A percentile compares a stretch with the other conserved stretches of the same genome.
phyloP scores from a whole-genome alignment of 768 basidiomycete genomes.

The Omphalotus guepiniiformis region DNA sequence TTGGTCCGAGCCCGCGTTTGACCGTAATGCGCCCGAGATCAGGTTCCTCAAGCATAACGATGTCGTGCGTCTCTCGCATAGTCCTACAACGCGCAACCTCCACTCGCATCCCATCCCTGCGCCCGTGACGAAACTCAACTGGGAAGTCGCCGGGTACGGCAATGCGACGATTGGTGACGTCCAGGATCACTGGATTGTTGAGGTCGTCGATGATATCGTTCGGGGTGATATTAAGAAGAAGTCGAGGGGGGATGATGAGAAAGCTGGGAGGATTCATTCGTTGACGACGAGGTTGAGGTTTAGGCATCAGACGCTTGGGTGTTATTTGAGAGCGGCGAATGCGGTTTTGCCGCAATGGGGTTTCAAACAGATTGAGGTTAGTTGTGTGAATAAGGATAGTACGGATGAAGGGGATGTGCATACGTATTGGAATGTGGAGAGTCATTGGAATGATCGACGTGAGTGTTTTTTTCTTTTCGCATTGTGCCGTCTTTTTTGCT shows the following conservation, averaged over 20 bases:
- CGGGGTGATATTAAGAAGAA: conserved; percentile 8
- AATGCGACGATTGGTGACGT: conserved; percentile 83
- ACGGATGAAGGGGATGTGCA: conserved; percentile 62
- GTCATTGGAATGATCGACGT: conserved; percentile 95
- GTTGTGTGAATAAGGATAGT: conserved; percentile 87
- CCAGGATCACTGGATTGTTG: conserved; percentile 89
- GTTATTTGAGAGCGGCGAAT: conserved; percentile 89
- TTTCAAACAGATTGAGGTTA: conserved; percentile 97
- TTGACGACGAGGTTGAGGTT: conserved; percentile 89
- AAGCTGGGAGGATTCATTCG: conserved; percentile 73
- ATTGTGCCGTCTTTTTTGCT: conserved; percentile 6
- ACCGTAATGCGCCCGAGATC: conserved; percentile 61
- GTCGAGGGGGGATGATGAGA: conserved; percentile 28
- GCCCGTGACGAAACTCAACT: conserved; percentile 82
- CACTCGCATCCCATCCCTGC: conserved; percentile 90
- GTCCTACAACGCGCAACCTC: conserved; percentile 80
- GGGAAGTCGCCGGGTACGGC: conserved; percentile 94
- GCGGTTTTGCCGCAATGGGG: conserved; percentile 94
- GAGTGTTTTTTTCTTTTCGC: conserved; percentile 32
- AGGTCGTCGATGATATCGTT: conserved; percentile 84
- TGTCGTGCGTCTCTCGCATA: conserved; percentile 76
- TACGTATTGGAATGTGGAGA: conserved; percentile 98
- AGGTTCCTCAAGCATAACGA: conserved; percentile 74
- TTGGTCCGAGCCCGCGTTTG: conserved; percentile 67
- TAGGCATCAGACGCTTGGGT: conserved; percentile 70